Conservation (phyloP, 306 rosid genomes). For the barrel medic (Medicago truncatula) region MtrunA17r5.0-ANR NC_053048.1:454501-455000, state of each 20-base stretch:
- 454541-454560: constrained; percentile 2
- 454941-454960: no score
- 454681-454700: constrained; percentile 99
- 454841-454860: no score
- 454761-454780: not conserved
- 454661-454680: constrained; percentile 76
- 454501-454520: constrained; percentile 34
- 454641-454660: constrained; percentile 81
- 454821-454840: no score
- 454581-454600: constrained; percentile 88
- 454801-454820: no score
- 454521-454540: constrained; percentile 12
- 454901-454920: no score
- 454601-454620: constrained; percentile 86
- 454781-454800: no score
- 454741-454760: not conserved
- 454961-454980: no score
- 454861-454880: no score
- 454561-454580: constrained; percentile 35
- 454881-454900: no score
- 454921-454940: no score
- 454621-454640: constrained; percentile 88
- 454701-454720: constrained; percentile 80
- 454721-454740: constrained; percentile 20
- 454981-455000: no score